A percentile compares a stretch with the other conserved stretches of the same genome.
Evolutionary conservation across 768 basidiomycete species (phyloP).

Genomic region (Leccinum subgranulosum): DNA sequence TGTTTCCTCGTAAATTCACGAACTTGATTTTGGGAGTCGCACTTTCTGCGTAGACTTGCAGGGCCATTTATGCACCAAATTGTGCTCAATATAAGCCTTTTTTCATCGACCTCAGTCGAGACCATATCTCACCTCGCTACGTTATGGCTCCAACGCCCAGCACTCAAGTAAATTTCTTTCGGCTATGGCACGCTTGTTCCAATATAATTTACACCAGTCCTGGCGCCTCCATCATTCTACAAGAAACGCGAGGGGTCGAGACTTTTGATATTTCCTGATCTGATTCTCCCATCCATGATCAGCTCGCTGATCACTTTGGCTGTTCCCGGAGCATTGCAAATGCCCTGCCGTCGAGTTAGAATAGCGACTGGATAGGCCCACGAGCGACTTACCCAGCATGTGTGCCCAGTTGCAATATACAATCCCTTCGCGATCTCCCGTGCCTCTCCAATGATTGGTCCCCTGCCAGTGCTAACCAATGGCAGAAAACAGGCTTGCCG

Average conservation of each 20-base stretch:
- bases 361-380: not conserved
- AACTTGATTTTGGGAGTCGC: too few species aligned
- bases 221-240: slow-evolving; percentile 10
- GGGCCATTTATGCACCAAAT: too few species aligned
- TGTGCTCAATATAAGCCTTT: not conserved
- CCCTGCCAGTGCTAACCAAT: slow-evolving; percentile 47
- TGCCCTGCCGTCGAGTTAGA: slow-evolving; percentile 45
- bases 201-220: not conserved
- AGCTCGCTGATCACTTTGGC: slow-evolving; percentile 70
- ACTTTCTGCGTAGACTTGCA: too few species aligned
- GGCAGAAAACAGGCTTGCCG: slow-evolving; percentile 82
- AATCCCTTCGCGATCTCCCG: slow-evolving; percentile 55
- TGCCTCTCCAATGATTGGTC: slow-evolving; percentile 73
- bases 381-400: slow-evolving; percentile 62
- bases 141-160: not conserved
- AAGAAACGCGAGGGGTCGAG: slow-evolving; percentile 42
- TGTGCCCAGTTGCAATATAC: slow-evolving; percentile 74
- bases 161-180: not conserved
- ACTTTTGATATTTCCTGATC: slow-evolving; percentile 50
- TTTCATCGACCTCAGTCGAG: not conserved
- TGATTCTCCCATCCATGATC: slow-evolving; percentile 62
- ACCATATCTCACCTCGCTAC: not conserved
- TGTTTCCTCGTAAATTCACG: not conserved
- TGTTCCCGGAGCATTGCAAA: slow-evolving; percentile 83
- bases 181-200: not conserved